Evolutionary conservation across 176 grass and related monocot genomes (phyloP).

Genomic region (Avena sativa): DNA sequence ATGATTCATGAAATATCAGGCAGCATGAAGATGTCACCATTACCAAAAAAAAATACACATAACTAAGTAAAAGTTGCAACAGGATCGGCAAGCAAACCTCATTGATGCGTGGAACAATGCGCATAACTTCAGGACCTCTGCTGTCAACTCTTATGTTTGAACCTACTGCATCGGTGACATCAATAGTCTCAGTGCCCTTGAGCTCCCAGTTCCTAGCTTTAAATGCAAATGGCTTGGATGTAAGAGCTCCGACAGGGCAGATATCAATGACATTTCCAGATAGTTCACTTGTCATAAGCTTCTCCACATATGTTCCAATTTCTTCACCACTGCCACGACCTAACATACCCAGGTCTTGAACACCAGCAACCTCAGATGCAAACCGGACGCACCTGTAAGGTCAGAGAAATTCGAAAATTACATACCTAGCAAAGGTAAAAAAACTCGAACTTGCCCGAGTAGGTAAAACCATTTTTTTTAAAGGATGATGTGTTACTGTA

Average conservation of each 20-base stretch:
- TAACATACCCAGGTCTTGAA: constrained; percentile 95
- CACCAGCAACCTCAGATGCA: constrained; percentile 95
- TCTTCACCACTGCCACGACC: constrained; percentile 99
- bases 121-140: constrained; percentile 98
- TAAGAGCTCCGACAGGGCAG: constrained; percentile 97
- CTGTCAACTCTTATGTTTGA: constrained; percentile 98
- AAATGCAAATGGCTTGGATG: constrained; percentile 98
- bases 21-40: not conserved
- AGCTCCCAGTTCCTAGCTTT: constrained; percentile 99
- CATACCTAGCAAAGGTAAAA: not conserved
- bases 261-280: constrained; percentile 99
- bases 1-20: not conserved
- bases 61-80: not conserved
- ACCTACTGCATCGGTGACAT: constrained; percentile 96
- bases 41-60: constrained; percentile 1
- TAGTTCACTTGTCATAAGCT: constrained; percentile 96
- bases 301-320: constrained; percentile 98
- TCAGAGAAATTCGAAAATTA: constrained; percentile 18
- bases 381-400: constrained; percentile 85
- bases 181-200: constrained; percentile 93
- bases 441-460: not conserved
- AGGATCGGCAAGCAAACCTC: constrained; percentile 59
- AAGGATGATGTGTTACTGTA: not conserved
- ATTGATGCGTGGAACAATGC: constrained; percentile 90
- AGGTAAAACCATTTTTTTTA: not conserved